These are phyloP conservation scores for Penicillium simplicissimum DNA, from an alignment of 495 filamentous ascomycete genomes.

Conservation along the genomic window DNA sequence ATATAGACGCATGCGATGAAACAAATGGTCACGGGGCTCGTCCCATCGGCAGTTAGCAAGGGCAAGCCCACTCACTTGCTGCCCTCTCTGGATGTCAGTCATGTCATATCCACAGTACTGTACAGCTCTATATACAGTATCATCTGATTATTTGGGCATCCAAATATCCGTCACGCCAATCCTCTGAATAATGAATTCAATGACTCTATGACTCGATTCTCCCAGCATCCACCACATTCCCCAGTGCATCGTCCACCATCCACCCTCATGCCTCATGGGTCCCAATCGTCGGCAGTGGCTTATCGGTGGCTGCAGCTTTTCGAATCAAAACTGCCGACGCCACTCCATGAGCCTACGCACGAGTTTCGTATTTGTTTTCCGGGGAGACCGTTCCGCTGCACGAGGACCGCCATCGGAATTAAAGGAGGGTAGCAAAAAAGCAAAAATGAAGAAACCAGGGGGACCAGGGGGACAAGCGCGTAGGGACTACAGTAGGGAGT, in stretches of 20 bases:
- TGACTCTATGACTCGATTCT: background rate
- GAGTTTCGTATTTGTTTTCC: constrained; percentile 9
- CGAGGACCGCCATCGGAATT: constrained; percentile 9
- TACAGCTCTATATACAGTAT: no score
- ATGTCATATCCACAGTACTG: background rate
- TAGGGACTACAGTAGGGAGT: background rate
- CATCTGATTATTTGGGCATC: background rate
- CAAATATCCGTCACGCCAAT: background rate
- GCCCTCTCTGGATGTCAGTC: background rate
- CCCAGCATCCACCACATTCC: no score
- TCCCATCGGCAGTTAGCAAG: background rate
- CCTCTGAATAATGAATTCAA: background rate
- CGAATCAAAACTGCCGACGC: constrained; percentile 27
- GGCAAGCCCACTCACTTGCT: background rate
- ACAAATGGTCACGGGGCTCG: background rate
- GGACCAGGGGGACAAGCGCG: background rate
- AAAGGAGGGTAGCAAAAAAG: background rate
- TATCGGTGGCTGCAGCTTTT: constrained; percentile 19
- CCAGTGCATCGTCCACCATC: background rate
- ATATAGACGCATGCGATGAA: background rate
- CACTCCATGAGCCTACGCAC: constrained; percentile 22
- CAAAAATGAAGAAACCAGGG: background rate
- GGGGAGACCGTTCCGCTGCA: constrained; percentile 20
- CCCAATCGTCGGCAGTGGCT: constrained; percentile 23
- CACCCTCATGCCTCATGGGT: constrained; percentile 16